These are phyloP conservation scores for Diutina catenulata DNA, from an alignment of 1,139 yeast species.

Conservation along the genomic window DNA sequence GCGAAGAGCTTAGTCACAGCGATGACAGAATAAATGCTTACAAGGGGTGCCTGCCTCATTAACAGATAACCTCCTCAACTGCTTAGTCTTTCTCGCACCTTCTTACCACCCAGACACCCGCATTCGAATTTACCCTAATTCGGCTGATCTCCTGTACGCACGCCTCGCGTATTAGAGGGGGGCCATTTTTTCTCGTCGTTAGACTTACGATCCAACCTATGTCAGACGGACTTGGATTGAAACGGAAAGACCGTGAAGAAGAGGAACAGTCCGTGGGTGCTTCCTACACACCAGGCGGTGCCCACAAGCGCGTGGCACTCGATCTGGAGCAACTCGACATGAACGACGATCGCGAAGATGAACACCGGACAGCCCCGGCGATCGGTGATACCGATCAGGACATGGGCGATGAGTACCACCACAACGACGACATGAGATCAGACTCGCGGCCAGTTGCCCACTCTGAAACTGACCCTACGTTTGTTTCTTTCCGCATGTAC, in stretches of 20 bases:
- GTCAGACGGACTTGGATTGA: conserved; percentile 25
- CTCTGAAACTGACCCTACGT: conserved; percentile 40
- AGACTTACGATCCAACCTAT: too few species aligned
- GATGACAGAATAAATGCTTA: too few species aligned
- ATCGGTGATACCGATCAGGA: conserved; percentile 10
- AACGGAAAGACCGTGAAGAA: conserved; percentile 55
- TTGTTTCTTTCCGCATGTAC: conserved; percentile 59
- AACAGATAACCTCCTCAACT: too few species aligned
- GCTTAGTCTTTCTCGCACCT: too few species aligned
- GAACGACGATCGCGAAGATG: not conserved
- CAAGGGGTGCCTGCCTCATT: too few species aligned
- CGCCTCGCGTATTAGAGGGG: too few species aligned
- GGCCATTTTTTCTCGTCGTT: too few species aligned
- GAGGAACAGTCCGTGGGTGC: conserved; percentile 18
- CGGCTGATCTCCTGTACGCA: too few species aligned
- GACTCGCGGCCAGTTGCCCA: conserved; percentile 18
- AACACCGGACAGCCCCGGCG: conserved; percentile 24
- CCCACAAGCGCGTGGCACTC: conserved; percentile 57
- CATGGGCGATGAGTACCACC: conserved; percentile 13
- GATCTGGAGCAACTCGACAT: conserved; percentile 26
- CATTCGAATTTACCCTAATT: too few species aligned
- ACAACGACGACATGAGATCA: conserved; percentile 8
- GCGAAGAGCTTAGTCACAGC: too few species aligned
- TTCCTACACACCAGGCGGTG: conserved; percentile 16
- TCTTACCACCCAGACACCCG: too few species aligned